Base-by-base conservation (phyloP, 2,329 filamentous ascomycete genomes). In the Harringtonia lauricola region DNA sequence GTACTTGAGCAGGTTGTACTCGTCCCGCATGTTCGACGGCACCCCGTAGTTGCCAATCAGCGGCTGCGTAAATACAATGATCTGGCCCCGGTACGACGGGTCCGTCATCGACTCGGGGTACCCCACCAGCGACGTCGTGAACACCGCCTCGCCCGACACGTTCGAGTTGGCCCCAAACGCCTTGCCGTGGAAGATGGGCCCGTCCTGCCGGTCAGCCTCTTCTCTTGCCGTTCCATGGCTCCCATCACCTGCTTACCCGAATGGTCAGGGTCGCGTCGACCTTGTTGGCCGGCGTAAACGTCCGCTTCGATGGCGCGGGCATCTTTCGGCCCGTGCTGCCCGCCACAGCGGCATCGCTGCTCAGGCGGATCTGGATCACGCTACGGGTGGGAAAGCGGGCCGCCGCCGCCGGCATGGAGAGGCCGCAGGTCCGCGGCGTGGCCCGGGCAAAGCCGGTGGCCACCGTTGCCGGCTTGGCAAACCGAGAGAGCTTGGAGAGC, bases 31-130 rank as follows among this genome's bases (percentile, higher is more conserved):
- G 51, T 74, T 79, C 28, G 88, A 94, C 15, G 92, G 92, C 17
- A 98, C 90, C 56, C 92, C 92, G 62, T 98, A 98, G 76, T 98
- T 98, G 60, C 92, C 92, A 59, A 98, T 95, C 54, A 98, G 71
- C 30, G 92, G 92, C 64, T 95, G 89, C 53, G 92, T 98, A 73
- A 96, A 95, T 65, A 96, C 90, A 55, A 98, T 74, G 54, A 98
- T 96, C 71, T 98, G 92, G 54, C 92, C 85, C 53, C 84, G 83
- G 69, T 90, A 90, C 18, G 85, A 90, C 42, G 85, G 85, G 57
- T 90, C 85, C 57, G 85, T 89, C 74, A 90, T 81, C 39, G 84
- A 95, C 72, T 98, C 92, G 54, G 92, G 92, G 64, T 98, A 98
- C 57, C 92, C 92, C 47, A 98, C 92, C 44, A 96, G 80, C 21